Evolutionary conservation across 78 protist genomes (phyloP).

Genomic region (Pelomyxa schiedti): DNA sequence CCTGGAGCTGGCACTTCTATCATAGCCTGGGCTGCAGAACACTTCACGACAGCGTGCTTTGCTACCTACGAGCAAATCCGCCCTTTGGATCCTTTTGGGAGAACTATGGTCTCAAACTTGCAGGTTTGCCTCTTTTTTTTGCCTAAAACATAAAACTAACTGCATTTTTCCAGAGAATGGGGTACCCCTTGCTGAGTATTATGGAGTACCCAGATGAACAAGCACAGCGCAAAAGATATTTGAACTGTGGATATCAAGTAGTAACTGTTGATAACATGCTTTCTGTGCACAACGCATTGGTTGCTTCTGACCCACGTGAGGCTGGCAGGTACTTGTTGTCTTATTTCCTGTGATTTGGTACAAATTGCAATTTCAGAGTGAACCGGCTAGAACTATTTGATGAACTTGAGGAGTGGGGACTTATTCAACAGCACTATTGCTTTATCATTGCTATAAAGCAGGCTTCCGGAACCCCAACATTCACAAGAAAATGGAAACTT

Average conservation of each 20-base stretch:
- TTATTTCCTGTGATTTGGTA: too few relatives aligned
- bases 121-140: too few relatives aligned
- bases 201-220: not conserved
- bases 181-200: not conserved
- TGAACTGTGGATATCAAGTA: not conserved
- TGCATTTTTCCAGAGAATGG: too few relatives aligned
- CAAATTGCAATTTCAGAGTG: not conserved
- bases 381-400: not conserved
- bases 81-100: not conserved
- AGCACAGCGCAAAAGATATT: not conserved
- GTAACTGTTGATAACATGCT: not conserved
- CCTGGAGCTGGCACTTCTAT: slow-evolving; percentile 3
- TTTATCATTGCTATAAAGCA: not conserved
- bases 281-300: not conserved
- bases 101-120: not conserved
- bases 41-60: not conserved
- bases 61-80: not conserved
- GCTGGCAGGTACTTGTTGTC: too few relatives aligned
- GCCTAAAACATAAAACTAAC: too few relatives aligned
- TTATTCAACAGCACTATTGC: not conserved
- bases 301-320: not conserved
- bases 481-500: too few relatives aligned
- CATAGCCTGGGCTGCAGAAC: not conserved
- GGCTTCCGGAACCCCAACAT: too few relatives aligned
- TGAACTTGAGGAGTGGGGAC: slow-evolving; percentile 11